Evolutionary conservation across 2,329 filamentous ascomycete species (phyloP), one percentile per base, ranked within the genome.

Genomic region (Epichloe coenophiala): DNA sequence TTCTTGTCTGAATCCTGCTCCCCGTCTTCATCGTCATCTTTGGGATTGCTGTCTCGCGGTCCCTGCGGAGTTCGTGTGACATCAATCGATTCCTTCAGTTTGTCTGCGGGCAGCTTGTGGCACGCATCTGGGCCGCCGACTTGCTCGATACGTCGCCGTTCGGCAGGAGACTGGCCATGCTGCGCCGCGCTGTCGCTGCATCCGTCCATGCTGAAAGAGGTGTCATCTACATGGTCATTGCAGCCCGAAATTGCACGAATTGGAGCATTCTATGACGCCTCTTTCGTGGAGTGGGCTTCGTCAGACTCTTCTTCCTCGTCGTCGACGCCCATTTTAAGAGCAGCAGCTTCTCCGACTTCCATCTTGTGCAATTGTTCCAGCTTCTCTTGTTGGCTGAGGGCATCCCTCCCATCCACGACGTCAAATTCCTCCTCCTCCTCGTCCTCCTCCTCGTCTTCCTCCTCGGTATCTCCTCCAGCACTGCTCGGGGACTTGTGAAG

Each of bases 301-400:
- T 58, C 60, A 8, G 61, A 65, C 31, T 70, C 67, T 5, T 71
- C 69, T 1, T 69, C 67, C 1, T 68, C 62, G 2, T 69, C 67
- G 15, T 68, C 65, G 23, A 69, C 59, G 48, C 65, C 62, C 60
- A 63, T 65, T 50, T 62, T 64, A 4, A 80, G 63, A 8, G 76
- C 77, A 2, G 70, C 72, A 13, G 77, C 77, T 59, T 81, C 77
- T 51, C 72, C 75, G 2, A 77, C 72, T 56, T 81, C 77, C 77
- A 81, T 81, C 57, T 73, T 69, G 58, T 80, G 77, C 15, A 81
- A 67, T 49, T 72, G 74, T 51, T 77, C 70, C 47, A 64, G 48
- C 62, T 78, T 76, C 56, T 72, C 68, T 58, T 74, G 66, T 52
- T 71, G 68, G 52, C 69, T 65, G 11, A 76, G 58, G 3, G 69